Base-by-base conservation (phyloP, 257 asterid species). In the Sherardia arvensis region DNA sequence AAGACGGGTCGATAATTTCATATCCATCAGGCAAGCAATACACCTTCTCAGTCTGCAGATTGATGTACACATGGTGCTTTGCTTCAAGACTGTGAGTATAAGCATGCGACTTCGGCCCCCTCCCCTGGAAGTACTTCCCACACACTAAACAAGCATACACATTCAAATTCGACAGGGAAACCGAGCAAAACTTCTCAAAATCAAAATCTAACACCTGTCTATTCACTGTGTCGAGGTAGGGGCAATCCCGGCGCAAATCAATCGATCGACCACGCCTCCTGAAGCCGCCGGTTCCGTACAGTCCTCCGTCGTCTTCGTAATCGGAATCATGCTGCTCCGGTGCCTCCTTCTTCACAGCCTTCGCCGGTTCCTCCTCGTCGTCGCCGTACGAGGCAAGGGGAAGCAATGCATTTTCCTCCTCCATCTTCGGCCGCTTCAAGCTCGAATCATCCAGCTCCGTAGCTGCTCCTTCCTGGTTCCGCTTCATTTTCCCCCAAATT, bases 11-110 rank as follows among this genome's bases (percentile, higher is more conserved):
- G 58, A 81, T 77, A 64, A 93, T 82, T 78, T 93, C 97, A 73
- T 93, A 93, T 74, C 97, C 99, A 84, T 93, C 97, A 61, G 99
- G 97, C 78, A 93, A 97, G 75, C 97, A 93, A 77, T 83, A 93
- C 68, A 90, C 95, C 80, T 90, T 90, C 82, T 93, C 97, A 11
- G 95, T 85, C 49, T 80, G 87, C 60, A 93, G 95, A 83, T 93
- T 93, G 78, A 93, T 93, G 85, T 71, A 93, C 49, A 93, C 97
- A 68, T 93, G 99, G 74, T 93, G 99, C 27, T 81, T 96, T 33
- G 96, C 97, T 81, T 93, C 99, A 62, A 90, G 95, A 74, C 99
- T 93, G 65, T 93, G 99, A 22, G 97, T 93, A 75, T 90, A 93
- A 58, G 97, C 99, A 78, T 85, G 95, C 57, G 99, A 93, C 71